These are phyloP conservation scores for Nakazawaea populi DNA, from an alignment of 805 yeast genomes.

Conservation along the genomic window DNA sequence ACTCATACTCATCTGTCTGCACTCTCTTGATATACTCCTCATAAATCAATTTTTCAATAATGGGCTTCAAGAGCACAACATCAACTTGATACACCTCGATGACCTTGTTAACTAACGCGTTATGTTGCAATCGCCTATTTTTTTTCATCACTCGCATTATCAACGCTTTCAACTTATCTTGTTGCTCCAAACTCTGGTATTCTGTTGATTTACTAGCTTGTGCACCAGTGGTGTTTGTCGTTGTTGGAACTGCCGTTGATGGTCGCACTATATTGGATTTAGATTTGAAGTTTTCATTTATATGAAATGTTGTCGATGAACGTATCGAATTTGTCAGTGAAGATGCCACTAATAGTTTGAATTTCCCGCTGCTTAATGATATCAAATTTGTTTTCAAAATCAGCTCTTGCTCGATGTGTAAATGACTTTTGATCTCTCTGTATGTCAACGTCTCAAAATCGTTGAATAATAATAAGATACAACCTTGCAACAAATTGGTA, in stretches of 20 bases:
- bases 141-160: constrained; percentile 29
- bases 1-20: constrained; percentile 19
- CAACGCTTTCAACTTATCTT: constrained; percentile 23
- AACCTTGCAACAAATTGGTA: constrained; percentile 32
- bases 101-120: constrained; percentile 23
- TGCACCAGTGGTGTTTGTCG: not conserved
- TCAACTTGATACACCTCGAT: constrained; percentile 18
- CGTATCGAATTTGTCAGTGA: not conserved
- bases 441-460: constrained; percentile 15
- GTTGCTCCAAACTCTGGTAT: constrained; percentile 15
- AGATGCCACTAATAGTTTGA: constrained; percentile 19
- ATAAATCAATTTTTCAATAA: constrained; percentile 28
- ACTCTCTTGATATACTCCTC: constrained; percentile 27
- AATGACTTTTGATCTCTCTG: constrained; percentile 19
- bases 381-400: constrained; percentile 22
- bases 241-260: not conserved
- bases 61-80: constrained; percentile 24
- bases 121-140: constrained; percentile 16
- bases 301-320: not conserved
- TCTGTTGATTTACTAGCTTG: not conserved
- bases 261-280: constrained; percentile 2
- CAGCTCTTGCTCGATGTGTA: constrained; percentile 19
- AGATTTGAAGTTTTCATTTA: constrained; percentile 9
- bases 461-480: constrained; percentile 28
- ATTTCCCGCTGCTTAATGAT: constrained; percentile 27